phyloP scores from a whole-genome alignment of 441 rosid genomes.

The Aquilaria agallochum region DNA sequence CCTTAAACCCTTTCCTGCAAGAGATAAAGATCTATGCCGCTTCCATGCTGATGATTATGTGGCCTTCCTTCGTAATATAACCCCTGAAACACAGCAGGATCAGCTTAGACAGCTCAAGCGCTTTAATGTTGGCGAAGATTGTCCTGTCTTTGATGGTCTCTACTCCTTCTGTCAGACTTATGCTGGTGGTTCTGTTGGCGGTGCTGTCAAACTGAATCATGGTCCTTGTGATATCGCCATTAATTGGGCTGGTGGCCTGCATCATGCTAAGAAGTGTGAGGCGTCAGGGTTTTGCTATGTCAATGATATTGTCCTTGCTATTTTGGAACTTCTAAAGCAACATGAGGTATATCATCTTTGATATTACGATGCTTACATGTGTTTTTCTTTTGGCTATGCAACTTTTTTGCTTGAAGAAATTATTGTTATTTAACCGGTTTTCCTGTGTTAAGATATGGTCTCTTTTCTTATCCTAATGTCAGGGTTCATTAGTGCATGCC shows the following conservation, averaged over 20 bases:
- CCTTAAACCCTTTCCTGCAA: conserved; percentile 44
- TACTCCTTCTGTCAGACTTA: conserved; percentile 48
- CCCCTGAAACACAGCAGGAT: conserved; percentile 47
- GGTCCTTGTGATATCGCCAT: conserved; percentile 43
- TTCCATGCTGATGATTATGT: conserved; percentile 51
- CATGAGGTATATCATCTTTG: conserved; percentile 27
- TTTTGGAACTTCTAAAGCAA: conserved; percentile 50
- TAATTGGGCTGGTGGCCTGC: conserved; percentile 51
- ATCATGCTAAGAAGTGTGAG: conserved; percentile 50
- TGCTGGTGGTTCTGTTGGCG: conserved; percentile 51
- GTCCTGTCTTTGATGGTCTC: conserved; percentile 54
- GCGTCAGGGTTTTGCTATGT: conserved; percentile 50
- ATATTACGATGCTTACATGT: neutral
- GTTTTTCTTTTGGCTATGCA: no score
- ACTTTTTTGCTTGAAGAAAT: no score
- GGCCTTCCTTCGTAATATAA: conserved; percentile 33
- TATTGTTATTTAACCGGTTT: no score
- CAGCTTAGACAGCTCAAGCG: conserved; percentile 42
- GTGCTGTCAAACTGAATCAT: conserved; percentile 42
- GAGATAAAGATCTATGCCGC: conserved; percentile 46
- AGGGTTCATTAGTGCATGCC: no score
- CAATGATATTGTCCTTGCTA: conserved; percentile 48
- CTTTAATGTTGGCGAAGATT: conserved; percentile 48
- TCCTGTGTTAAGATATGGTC: no score
- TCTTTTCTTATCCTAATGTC: no score